These are phyloP conservation scores for Mycena pura DNA, from an alignment of 768 basidiomycete genomes.

Conservation along the genomic window DNA sequence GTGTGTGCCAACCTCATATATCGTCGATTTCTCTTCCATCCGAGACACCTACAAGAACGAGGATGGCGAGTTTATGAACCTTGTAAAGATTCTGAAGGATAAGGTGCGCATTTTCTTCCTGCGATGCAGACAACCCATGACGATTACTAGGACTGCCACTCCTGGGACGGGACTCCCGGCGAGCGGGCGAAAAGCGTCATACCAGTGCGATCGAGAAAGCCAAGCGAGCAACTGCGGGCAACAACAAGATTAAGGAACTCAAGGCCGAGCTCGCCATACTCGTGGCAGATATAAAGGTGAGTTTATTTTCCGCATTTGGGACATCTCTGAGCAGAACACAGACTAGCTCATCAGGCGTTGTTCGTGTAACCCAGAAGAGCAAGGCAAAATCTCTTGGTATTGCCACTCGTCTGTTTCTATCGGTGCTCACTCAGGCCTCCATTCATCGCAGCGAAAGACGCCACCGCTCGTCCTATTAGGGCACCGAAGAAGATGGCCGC, in stretches of 20 bases:
- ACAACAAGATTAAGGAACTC: background rate
- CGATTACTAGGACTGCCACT: background rate
- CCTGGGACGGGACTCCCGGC: background rate
- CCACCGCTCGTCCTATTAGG: no score
- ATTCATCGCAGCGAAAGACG: no score
- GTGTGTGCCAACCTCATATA: background rate
- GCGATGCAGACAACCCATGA: background rate
- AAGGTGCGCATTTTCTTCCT: background rate
- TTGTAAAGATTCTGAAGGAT: slow-evolving; percentile 1
- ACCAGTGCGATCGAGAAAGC: background rate
- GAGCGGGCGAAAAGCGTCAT: background rate
- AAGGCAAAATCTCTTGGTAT: background rate
- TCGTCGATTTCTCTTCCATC: background rate
- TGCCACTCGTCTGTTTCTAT: background rate
- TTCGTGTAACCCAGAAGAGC: background rate
- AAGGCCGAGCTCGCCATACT: background rate
- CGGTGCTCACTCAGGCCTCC: no score
- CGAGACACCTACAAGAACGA: background rate
- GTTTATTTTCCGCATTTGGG: no score
- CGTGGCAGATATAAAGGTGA: background rate
- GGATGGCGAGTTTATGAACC: background rate
- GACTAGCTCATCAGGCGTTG: background rate
- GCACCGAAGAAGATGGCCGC: no score
- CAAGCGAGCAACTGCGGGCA: background rate
- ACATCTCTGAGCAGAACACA: background rate